phyloP scores from a whole-genome alignment of 1,139 yeast genomes.

The Sugiyamaella pinicola region DNA sequence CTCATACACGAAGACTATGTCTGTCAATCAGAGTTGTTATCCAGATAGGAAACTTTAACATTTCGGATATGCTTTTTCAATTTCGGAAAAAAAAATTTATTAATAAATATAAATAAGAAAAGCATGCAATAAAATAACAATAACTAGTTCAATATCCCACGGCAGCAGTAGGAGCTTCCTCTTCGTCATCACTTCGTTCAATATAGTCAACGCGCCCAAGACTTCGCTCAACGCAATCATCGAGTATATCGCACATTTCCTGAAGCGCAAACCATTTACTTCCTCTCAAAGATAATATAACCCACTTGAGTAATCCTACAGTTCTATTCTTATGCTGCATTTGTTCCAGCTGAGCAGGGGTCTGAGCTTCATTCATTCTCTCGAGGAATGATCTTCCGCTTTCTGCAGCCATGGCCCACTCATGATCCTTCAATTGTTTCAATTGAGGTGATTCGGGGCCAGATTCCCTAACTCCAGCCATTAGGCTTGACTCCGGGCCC shows the following conservation, averaged over 20 bases:
- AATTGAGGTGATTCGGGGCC: slow-evolving; percentile 3
- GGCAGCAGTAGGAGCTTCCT: slow-evolving; percentile 2
- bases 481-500: slow-evolving; percentile 56
- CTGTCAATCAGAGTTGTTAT: too few species aligned
- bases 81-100: neutral
- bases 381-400: slow-evolving; percentile 24
- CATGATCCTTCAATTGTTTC: slow-evolving; percentile 21
- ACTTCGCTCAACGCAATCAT: slow-evolving; percentile 33
- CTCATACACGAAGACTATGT: too few species aligned
- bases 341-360: slow-evolving; percentile 24
- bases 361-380: slow-evolving; percentile 13
- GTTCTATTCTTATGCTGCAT: slow-evolving; percentile 25
- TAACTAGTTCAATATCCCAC: slow-evolving; percentile 2
- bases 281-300: slow-evolving; percentile 28
- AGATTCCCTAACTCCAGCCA: slow-evolving; percentile 16
- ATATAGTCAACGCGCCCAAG: slow-evolving; percentile 29
- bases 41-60: too few species aligned
- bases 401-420: slow-evolving; percentile 28
- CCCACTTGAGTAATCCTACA: slow-evolving; percentile 29
- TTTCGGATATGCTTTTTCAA: too few species aligned
- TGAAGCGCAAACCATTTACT: slow-evolving; percentile 28
- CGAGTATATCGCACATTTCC: slow-evolving; percentile 30
- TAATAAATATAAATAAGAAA: neutral
- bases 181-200: slow-evolving; percentile 19
- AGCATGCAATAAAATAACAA: neutral